These are phyloP conservation scores for Cornus florida DNA, from an alignment of 148 eudicot genomes.

Conservation along the genomic window DNA sequence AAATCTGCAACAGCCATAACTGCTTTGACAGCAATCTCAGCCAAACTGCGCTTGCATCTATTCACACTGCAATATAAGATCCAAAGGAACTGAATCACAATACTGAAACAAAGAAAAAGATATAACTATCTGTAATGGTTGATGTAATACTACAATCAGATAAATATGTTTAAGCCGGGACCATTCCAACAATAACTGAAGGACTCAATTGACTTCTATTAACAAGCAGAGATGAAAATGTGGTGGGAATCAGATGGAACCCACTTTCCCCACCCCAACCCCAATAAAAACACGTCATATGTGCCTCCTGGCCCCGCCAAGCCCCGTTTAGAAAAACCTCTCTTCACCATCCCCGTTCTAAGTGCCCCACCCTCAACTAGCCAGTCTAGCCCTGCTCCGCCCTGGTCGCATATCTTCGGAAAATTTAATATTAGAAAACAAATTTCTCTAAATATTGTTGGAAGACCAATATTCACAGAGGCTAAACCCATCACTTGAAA, in stretches of 20 bases:
- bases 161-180: not conserved
- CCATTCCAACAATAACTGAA: not conserved
- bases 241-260: too few species aligned
- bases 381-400: too few species aligned
- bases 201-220: not conserved
- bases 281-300: too few species aligned
- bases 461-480: not conserved
- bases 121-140: not conserved
- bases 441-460: not conserved
- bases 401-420: not conserved
- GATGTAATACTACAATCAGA: not conserved
- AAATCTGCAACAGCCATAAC: conserved; percentile 98
- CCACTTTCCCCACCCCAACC: too few species aligned
- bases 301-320: too few species aligned
- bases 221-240: not conserved
- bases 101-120: not conserved
- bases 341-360: too few species aligned
- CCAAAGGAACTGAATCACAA: conserved; percentile 10
- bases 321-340: too few species aligned
- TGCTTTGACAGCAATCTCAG: conserved; percentile 94
- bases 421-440: too few species aligned
- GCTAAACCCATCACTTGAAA: not conserved
- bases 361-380: too few species aligned
- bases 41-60: conserved; percentile 92
- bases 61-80: conserved; percentile 64